Conservation (phyloP, 768 basidiomycete species). For the Phlegmacium glaucopus region DNA sequence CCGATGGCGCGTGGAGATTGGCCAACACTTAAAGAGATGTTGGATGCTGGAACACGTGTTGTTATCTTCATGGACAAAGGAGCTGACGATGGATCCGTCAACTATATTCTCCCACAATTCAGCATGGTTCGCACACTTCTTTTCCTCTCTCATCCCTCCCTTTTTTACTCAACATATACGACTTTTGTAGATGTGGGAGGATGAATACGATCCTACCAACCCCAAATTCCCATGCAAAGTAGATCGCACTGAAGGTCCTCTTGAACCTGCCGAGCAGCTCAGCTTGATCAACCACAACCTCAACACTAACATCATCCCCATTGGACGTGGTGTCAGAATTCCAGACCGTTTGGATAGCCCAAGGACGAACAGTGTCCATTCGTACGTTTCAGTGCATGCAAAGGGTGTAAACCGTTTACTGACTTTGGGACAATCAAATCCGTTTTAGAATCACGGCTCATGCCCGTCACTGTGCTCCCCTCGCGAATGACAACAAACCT, state of each 20-base stretch:
- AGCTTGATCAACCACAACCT: slow-evolving; percentile 56
- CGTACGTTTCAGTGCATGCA: too few species aligned
- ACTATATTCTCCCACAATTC: slow-evolving; percentile 57
- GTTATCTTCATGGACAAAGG: slow-evolving; percentile 58
- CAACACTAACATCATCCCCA: slow-evolving; percentile 35
- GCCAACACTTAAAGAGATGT: slow-evolving; percentile 61
- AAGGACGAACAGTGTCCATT: slow-evolving; percentile 31
- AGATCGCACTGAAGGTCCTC: slow-evolving; percentile 47
- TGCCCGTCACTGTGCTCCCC: slow-evolving; percentile 38
- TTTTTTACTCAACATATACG: neutral
- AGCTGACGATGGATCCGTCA: slow-evolving; percentile 27
- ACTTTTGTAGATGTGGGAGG: slow-evolving; percentile 46
- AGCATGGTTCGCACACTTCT: slow-evolving; percentile 35
- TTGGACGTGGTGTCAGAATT: slow-evolving; percentile 32
- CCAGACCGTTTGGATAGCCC: slow-evolving; percentile 32
- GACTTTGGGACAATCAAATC: too few species aligned
- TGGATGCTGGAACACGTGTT: slow-evolving; percentile 52
- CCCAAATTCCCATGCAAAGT: slow-evolving; percentile 49
- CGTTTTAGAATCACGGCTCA: slow-evolving; percentile 29
- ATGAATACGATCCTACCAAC: slow-evolving; percentile 47
- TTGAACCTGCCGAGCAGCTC: slow-evolving; percentile 45
- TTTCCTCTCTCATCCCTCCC: neutral
- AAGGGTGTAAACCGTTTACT: too few species aligned
- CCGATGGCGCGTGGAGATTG: slow-evolving; percentile 45
- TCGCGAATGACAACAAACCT: slow-evolving; percentile 39